Evolutionary conservation across 1,139 yeast genomes (phyloP).

Genomic region (Magnusiomyces starmeri): DNA sequence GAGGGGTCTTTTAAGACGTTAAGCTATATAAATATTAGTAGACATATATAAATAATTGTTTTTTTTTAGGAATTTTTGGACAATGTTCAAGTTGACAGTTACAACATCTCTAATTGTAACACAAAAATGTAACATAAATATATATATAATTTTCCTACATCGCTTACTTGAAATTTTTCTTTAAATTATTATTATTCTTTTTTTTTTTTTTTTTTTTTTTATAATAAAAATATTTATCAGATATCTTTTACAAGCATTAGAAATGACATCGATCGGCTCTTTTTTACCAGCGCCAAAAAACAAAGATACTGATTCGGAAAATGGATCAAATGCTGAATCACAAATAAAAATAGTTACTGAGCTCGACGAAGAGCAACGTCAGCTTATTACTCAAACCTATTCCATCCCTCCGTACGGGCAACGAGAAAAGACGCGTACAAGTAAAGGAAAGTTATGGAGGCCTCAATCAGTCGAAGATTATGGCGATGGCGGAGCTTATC

Average conservation of each 20-base stretch:
- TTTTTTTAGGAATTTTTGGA: too few relatives aligned
- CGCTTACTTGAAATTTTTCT: neutral
- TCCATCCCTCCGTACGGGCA: conserved; percentile 30
- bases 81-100: too few relatives aligned
- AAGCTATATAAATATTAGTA: neutral
- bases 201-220: neutral
- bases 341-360: conserved; percentile 9
- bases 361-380: conserved; percentile 12
- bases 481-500: conserved; percentile 36
- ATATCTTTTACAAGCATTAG: neutral
- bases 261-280: conserved; percentile 21
- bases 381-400: conserved; percentile 13
- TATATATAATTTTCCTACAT: neutral
- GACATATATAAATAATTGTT: too few relatives aligned
- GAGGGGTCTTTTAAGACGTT: neutral
- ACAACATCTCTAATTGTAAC: too few relatives aligned
- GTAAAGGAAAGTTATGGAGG: conserved; percentile 22
- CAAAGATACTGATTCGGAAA: conserved; percentile 10
- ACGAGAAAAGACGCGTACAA: conserved; percentile 16
- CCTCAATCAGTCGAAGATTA: conserved; percentile 29
- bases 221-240: too few relatives aligned
- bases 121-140: neutral
- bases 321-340: neutral
- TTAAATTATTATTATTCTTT: neutral
- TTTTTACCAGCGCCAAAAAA: conserved; percentile 26